Evolutionary conservation across 2,329 filamentous ascomycete genomes (phyloP).

Genomic region (Verticillium klebahnii): DNA sequence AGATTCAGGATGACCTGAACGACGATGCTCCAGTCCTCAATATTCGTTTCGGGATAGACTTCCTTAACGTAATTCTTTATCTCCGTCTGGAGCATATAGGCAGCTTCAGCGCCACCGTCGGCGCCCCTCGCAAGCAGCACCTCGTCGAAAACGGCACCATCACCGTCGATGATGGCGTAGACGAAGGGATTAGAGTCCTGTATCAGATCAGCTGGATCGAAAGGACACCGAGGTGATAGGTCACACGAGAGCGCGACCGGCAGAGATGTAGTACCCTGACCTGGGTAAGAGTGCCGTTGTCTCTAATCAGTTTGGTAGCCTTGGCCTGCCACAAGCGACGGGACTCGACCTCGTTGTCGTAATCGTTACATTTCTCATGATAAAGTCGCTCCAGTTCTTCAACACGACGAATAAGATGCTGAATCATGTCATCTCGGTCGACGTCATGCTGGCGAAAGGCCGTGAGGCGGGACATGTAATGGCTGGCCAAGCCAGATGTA

Average conservation of each 20-base stretch:
- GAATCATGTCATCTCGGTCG: slow-evolving; percentile 10
- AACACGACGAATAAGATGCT: slow-evolving; percentile 6
- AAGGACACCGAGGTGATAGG: not conserved
- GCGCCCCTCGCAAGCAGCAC: slow-evolving; percentile 23
- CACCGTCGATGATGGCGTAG: slow-evolving; percentile 28
- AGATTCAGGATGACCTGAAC: slow-evolving; percentile 22
- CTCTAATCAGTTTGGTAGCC: slow-evolving; percentile 4
- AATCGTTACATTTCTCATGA: slow-evolving; percentile 13
- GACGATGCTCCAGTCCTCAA: slow-evolving; percentile 26
- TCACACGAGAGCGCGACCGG: not conserved
- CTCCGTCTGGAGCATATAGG: slow-evolving; percentile 19
- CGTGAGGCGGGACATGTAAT: not conserved
- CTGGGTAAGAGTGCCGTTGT: slow-evolving; percentile 8
- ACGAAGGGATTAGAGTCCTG: slow-evolving; percentile 27
- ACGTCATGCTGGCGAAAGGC: slow-evolving; percentile 7
- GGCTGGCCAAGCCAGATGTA: not conserved
- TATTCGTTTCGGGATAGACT: slow-evolving; percentile 17
- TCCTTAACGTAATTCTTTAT: slow-evolving; percentile 18
- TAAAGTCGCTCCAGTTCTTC: slow-evolving; percentile 4
- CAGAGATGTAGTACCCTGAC: slow-evolving; percentile 5
- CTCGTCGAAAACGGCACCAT: slow-evolving; percentile 28
- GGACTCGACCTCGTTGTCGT: slow-evolving; percentile 15
- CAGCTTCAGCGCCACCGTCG: slow-evolving; percentile 26
- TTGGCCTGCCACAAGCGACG: slow-evolving; percentile 15
- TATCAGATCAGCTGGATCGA: not conserved